These are phyloP conservation scores for Phyllosticta citriasiana DNA, from an alignment of 2,329 filamentous ascomycete genomes.

Conservation along the genomic window DNA sequence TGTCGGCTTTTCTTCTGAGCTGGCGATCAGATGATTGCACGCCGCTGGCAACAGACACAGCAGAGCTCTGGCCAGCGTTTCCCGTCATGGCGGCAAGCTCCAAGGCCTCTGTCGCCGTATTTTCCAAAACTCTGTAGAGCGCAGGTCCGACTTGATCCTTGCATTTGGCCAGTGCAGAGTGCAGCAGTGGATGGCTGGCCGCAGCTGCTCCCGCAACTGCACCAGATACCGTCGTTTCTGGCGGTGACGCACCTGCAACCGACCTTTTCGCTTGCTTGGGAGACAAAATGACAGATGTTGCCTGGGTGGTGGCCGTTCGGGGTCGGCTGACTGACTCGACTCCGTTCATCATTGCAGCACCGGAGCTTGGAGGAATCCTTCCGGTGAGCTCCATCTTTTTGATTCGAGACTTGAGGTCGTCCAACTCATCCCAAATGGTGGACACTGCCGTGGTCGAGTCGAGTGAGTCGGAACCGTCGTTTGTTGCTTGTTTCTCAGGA, in stretches of 20 bases:
- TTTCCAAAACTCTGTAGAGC: constrained; percentile 70
- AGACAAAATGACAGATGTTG: constrained; percentile 62
- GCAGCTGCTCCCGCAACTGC: constrained; percentile 42
- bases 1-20: constrained; percentile 80
- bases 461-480: constrained; percentile 62
- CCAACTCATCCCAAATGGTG: constrained; percentile 94
- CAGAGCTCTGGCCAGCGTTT: constrained; percentile 51
- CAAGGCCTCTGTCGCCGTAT: constrained; percentile 71
- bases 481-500: constrained; percentile 1
- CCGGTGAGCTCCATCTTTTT: constrained; percentile 82
- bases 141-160: constrained; percentile 59
- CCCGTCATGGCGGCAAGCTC: constrained; percentile 70
- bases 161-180: constrained; percentile 70
- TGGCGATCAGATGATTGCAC: constrained; percentile 63
- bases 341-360: constrained; percentile 45
- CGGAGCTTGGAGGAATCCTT: constrained; percentile 74
- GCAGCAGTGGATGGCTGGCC: constrained; percentile 60
- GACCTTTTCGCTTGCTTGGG: constrained; percentile 60
- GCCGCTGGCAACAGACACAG: constrained; percentile 50
- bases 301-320: constrained; percentile 68
- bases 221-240: constrained; percentile 30
- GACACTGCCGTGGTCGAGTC: constrained; percentile 81
- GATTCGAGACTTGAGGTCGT: constrained; percentile 89
- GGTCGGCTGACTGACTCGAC: constrained; percentile 62
- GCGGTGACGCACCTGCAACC: constrained; percentile 28